phyloP scores from a whole-genome alignment of 1,284 basidiomycete genomes.

The Paramarasmius palmivorus region DNA sequence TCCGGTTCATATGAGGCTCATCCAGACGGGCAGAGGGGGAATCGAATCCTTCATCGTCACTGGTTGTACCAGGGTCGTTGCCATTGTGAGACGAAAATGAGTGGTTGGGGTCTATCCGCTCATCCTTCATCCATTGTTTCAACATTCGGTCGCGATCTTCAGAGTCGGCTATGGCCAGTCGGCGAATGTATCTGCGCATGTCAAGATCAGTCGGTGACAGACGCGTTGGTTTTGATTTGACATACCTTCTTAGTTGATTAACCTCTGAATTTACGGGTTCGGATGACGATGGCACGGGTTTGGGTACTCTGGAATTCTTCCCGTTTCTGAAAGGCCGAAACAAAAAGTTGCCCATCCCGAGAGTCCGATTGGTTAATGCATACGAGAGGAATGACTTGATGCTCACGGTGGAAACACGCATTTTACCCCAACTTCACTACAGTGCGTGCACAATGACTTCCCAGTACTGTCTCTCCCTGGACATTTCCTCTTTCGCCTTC shows the following conservation, averaged over 20 bases:
- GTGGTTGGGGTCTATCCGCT: neutral
- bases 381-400: neutral
- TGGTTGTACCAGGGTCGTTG: neutral
- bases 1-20: neutral
- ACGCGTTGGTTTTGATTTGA: neutral
- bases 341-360: neutral
- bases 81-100: neutral
- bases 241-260: constrained; percentile 12
- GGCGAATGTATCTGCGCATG: constrained; percentile 12
- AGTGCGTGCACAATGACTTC: constrained; percentile 16
- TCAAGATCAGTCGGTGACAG: neutral
- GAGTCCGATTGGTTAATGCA: neutral
- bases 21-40: neutral
- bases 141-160: constrained; percentile 12
- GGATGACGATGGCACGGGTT: constrained; percentile 5
- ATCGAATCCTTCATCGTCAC: constrained; percentile 8
- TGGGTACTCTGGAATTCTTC: constrained; percentile 7
- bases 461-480: constrained; percentile 15
- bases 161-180: constrained; percentile 6
- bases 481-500: constrained; percentile 13
- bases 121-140: constrained; percentile 12
- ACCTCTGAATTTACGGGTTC: constrained; percentile 3
- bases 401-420: constrained; percentile 18
- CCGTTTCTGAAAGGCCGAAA: constrained; percentile 10
- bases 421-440: constrained; percentile 17